Evolutionary conservation across 1,284 basidiomycete genomes (phyloP).

Genomic region (Singerocomus inundabilis): DNA sequence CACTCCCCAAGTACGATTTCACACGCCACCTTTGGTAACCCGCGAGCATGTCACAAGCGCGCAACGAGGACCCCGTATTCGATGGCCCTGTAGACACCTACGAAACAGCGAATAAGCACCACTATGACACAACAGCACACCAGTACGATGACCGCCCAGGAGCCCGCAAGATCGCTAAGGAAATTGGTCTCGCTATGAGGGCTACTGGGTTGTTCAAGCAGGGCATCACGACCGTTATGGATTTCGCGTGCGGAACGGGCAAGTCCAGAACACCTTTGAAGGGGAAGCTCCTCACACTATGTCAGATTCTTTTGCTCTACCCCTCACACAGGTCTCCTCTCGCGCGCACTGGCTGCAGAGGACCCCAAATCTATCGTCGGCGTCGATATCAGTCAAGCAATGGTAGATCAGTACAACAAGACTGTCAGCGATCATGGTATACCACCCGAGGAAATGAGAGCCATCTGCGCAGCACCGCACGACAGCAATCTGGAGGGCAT

Average conservation of each 20-base stretch:
- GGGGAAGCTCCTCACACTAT: background rate
- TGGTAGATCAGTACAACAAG: constrained; percentile 64
- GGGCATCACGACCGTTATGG: constrained; percentile 56
- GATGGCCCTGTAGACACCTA: background rate
- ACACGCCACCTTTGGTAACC: too few relatives aligned
- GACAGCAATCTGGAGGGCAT: constrained; percentile 44
- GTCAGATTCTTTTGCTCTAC: background rate
- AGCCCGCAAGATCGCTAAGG: constrained; percentile 29
- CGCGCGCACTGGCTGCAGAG: constrained; percentile 52
- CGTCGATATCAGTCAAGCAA: constrained; percentile 64
- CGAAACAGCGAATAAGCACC: constrained; percentile 21
- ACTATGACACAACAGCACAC: constrained; percentile 25
- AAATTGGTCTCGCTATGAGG: constrained; percentile 43
- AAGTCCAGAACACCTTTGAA: too few relatives aligned
- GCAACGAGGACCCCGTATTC: too few relatives aligned
- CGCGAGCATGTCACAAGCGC: too few relatives aligned
- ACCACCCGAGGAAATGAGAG: constrained; percentile 55
- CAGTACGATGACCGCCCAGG: constrained; percentile 29
- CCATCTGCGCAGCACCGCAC: constrained; percentile 45
- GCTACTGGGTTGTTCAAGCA: constrained; percentile 51
- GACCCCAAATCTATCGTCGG: constrained; percentile 58
- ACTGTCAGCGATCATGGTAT: constrained; percentile 57
- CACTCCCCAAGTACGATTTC: too few relatives aligned
- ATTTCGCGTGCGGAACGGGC: constrained; percentile 74
- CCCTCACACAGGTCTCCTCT: constrained; percentile 49